phyloP scores from a whole-genome alignment of 2,329 filamentous ascomycete species.

The Botrytis squamosa region DNA sequence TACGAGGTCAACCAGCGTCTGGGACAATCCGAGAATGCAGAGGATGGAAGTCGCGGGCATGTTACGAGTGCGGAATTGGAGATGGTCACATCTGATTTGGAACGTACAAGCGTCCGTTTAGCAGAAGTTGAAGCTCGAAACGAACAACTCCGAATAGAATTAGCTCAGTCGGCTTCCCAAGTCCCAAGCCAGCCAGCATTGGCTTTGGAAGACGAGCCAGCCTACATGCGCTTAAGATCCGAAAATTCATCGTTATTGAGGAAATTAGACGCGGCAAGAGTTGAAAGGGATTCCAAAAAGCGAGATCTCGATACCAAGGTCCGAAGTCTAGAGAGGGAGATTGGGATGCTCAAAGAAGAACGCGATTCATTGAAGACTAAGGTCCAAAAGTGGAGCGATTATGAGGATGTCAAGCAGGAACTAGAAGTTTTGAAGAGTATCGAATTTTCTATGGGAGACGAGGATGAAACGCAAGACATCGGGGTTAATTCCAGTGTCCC shows the following conservation, averaged over 20 bases:
- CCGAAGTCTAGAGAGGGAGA: constrained; percentile 76
- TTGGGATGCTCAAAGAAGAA: constrained; percentile 72
- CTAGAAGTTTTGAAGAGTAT: constrained; percentile 97
- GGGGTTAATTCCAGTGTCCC: constrained; percentile 35
- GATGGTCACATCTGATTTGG: constrained; percentile 86
- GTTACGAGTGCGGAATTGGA: constrained; percentile 89
- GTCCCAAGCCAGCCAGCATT: constrained; percentile 58
- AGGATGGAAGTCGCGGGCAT: constrained; percentile 57
- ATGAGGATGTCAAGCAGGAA: constrained; percentile 94
- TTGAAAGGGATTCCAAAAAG: constrained; percentile 80
- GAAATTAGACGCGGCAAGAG: constrained; percentile 78
- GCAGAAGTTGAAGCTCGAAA: constrained; percentile 93
- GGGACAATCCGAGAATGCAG: constrained; percentile 65
- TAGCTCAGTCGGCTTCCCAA: constrained; percentile 83
- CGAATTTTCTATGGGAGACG: constrained; percentile 89
- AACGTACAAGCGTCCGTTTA: constrained; percentile 80
- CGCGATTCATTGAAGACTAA: constrained; percentile 77
- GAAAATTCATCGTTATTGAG: constrained; percentile 91
- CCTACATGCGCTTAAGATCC: constrained; percentile 81
- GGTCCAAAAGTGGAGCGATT: constrained; percentile 87
- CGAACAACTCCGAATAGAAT: constrained; percentile 84
- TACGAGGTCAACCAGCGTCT: constrained; percentile 95
- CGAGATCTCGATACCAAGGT: constrained; percentile 73
- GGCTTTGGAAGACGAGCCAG: constrained; percentile 82
- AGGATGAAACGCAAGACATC: constrained; percentile 59